Conservation (phyloP, 2,329 filamentous ascomycete genomes). For the Aspergillus sp. region DNA sequence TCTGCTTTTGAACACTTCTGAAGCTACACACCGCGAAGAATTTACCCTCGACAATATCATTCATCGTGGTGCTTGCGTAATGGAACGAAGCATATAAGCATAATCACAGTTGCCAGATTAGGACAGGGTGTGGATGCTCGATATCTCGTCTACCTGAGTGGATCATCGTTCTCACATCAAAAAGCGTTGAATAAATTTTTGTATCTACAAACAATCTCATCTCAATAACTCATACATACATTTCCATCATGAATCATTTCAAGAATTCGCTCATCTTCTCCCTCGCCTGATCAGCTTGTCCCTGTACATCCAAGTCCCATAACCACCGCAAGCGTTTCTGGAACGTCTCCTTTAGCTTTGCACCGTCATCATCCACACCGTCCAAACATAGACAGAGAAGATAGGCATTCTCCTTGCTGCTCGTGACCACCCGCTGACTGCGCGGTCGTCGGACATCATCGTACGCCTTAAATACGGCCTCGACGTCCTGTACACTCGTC, state of each 20-base stretch:
- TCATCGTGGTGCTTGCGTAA: too few relatives aligned
- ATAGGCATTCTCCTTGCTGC: constrained; percentile 47
- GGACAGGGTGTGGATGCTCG: too few relatives aligned
- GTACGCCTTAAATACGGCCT: constrained; percentile 52
- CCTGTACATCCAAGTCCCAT: constrained; percentile 34
- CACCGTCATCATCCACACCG: constrained; percentile 27
- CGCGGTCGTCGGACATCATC: constrained; percentile 51
- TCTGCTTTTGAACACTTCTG: too few relatives aligned
- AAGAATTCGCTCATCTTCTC: constrained; percentile 13
- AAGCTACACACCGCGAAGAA: too few relatives aligned
- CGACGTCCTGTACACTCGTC: constrained; percentile 31
- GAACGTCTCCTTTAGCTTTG: constrained; percentile 24
- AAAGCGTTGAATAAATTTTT: too few relatives aligned
- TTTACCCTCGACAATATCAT: too few relatives aligned
- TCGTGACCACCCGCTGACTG: constrained; percentile 52
- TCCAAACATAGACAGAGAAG: constrained; percentile 28
- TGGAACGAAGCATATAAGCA: too few relatives aligned
- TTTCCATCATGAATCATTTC: not conserved
- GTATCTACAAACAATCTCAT: too few relatives aligned
- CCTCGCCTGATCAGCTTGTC: constrained; percentile 25
- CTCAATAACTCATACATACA: not conserved
- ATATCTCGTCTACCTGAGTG: too few relatives aligned
- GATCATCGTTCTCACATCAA: too few relatives aligned
- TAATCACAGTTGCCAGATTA: too few relatives aligned
- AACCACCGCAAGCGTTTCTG: constrained; percentile 31